Base-by-base conservation (phyloP, 2,329 filamentous ascomycete genomes). In the Chaetothyriales sp. region DNA sequence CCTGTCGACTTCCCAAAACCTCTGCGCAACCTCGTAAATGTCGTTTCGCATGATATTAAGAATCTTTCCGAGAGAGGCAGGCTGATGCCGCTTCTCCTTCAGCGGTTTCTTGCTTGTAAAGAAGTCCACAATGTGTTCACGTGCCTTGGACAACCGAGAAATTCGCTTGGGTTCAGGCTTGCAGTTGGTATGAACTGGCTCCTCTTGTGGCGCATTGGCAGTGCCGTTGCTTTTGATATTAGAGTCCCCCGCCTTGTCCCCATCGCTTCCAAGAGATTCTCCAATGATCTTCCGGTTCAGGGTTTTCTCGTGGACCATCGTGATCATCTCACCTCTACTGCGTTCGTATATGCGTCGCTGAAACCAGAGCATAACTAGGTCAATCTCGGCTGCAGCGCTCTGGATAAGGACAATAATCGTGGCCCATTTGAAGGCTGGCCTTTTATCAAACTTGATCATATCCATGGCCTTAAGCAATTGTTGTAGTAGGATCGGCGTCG, bases 41-140 rank as follows among this genome's bases (percentile, higher is more conserved):
- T 92, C 86, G 53, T 75, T 75, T 40, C 87, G 82, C 73, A 94
- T 85, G 1, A 95, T 69, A 61, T 94, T 95, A 55, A 95, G 77
- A 49, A 95, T 92, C 63, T 94, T 94, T 6, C 89, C 89, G 68
- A 89, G 90, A 0, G 86, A 88, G 0, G 89, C 87, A 1, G 84
- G 78, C 51, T 77, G 70, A 51, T 76, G 75, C 22, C 54, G 54
- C 51, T 65, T 65, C 45, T 62, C 10, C 15, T 40, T 40, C 10
- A 15, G 10, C 13, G 10, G 33, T 5, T 40, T 40, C 10, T 15
- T 40, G 33, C 33, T 15, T 5, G 33, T 13, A 15, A 40, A 15
- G 10, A 5, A 15, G 15, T 15, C 58, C 25, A 19, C 47, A 20
- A 18, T 4, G 22, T 6, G 22, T 25, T 25, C 15, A 9, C 33